These are phyloP conservation scores for Wickerhamomyces rabaulensis DNA, from an alignment of 805 yeast species.

Conservation along the genomic window DNA sequence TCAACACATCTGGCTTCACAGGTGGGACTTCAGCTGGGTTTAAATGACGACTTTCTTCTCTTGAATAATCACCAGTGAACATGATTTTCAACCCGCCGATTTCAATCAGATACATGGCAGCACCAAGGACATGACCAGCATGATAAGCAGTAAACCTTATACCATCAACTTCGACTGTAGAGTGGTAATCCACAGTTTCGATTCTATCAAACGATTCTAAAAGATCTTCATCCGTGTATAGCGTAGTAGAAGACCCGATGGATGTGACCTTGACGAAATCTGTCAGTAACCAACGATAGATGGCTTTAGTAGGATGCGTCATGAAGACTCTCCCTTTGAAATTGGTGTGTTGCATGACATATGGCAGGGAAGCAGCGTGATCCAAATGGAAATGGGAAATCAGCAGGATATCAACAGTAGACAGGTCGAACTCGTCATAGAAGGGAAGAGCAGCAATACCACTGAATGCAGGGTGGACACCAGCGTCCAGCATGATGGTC, in stretches of 20 bases:
- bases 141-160: constrained; percentile 95
- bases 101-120: constrained; percentile 95
- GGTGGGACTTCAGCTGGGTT: constrained; percentile 95
- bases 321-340: constrained; percentile 95
- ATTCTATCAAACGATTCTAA: constrained; percentile 82
- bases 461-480: constrained; percentile 91
- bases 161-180: constrained; percentile 92
- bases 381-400: constrained; percentile 96
- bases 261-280: constrained; percentile 91
- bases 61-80: constrained; percentile 95
- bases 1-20: constrained; percentile 76
- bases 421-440: constrained; percentile 89
- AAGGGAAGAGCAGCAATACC: constrained; percentile 92
- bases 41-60: constrained; percentile 93
- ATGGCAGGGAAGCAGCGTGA: constrained; percentile 97
- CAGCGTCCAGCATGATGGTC: constrained; percentile 95
- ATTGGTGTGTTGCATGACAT: constrained; percentile 94
- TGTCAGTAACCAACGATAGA: constrained; percentile 88
- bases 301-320: constrained; percentile 99
- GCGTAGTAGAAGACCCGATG: constrained; percentile 38
- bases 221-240: constrained; percentile 89
- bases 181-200: constrained; percentile 92
- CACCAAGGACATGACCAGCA: constrained; percentile 99
- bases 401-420: constrained; percentile 78
- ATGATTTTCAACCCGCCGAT: constrained; percentile 85